Base-by-base conservation (phyloP, 345 rosid species). In the Rhodomyrtus tomentosa region DNA sequence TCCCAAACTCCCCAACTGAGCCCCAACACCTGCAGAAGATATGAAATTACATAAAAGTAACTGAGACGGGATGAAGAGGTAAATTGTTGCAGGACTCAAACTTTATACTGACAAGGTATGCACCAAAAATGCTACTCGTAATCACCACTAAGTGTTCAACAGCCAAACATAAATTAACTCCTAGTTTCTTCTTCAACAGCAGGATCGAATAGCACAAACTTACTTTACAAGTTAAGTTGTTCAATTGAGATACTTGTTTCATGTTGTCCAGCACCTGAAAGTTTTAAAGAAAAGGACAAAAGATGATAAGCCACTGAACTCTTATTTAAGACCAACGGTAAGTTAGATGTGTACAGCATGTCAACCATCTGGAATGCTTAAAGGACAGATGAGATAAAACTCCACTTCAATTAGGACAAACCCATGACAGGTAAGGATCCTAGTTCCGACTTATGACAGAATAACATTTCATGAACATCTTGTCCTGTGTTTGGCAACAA, bases 1-100 rank as follows among this genome's bases (percentile, higher is more conserved):
- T 94, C 96, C 98, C 96, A 95, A 85, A 92, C 88, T 87, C 98
- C 99, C 98, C 98, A 95, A 40, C 96, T 93, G 72, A 96, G 89
- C 83, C 98, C 95, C 50, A 89, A 24, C 51, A 94, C 94, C 98
- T 96, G 87, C 68, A 88, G 76, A 32, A 76, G n/a, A 55, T 62
- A 62, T 10, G 49, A 50, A 29, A 29, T 20, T 27, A 9, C 40
- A 16, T n/a, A 48, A 55, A 81, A 29, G 3, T n/a, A 21, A 55
- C 15, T 14, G 22, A 36, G 74, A 58, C 12, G 6, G 20, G 49
- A 49, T 52, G 14, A 40, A 52, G 50, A 4, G 49, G 68, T 21
- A 48, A 52, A 25, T 10, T 42, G 83, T 16, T 11, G 40, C 38
- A 24, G 82, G 25, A 73, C 24, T 79, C 3, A n/a, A 49, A 68